Evolutionary conservation across 805 yeast species (phyloP), one percentile per base, ranked within the genome.

Genomic region (Cyberlindnera saturnus): DNA sequence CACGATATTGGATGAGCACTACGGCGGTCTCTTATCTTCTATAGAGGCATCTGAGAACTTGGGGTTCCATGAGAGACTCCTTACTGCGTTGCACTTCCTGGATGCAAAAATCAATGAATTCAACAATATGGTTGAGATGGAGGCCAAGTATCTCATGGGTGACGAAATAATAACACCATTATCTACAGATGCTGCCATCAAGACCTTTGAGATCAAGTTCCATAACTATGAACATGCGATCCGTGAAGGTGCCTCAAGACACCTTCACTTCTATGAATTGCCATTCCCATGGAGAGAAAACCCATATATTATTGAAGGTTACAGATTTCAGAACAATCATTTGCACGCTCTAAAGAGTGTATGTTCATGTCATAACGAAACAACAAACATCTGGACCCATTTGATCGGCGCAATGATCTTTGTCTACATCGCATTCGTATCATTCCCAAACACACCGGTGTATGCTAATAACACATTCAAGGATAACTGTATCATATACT

Each of bases 211-310:
- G 52, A 61, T 68, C 17, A 66, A 69, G 26, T 62, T 70, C 34
- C 71, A 69, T 53, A 72, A 75, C 53, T 74, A 73, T 49, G 74
- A 72, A 23, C 58, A 57, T 19, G 82, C 82, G 1, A 51, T 65
- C 6, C 53, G 58, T 6, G 57, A 66, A 10, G 81, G 82, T 10
- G 46, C 60, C 4, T 46, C 42, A 8, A 49, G 82, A 36, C 73
- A 80, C 43, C 64, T 91, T 34, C 88, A 87, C 51, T 86, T 82
- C 61, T 87, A 86, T 58, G 95, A 91, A 61, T 69, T 91, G 35
- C 99, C 99, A 2, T 77, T 82, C 52, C 87, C 85, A 38, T 91
- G 96, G 96, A 76, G 95, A 57, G 97, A 90, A 64, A 91, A 93
- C 65, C 81, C 88, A 45, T 89, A 75, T 62, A 86, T 93, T 45